phyloP scores from a whole-genome alignment of 2,329 filamentous ascomycete species.

The Alternaria atra region DNA sequence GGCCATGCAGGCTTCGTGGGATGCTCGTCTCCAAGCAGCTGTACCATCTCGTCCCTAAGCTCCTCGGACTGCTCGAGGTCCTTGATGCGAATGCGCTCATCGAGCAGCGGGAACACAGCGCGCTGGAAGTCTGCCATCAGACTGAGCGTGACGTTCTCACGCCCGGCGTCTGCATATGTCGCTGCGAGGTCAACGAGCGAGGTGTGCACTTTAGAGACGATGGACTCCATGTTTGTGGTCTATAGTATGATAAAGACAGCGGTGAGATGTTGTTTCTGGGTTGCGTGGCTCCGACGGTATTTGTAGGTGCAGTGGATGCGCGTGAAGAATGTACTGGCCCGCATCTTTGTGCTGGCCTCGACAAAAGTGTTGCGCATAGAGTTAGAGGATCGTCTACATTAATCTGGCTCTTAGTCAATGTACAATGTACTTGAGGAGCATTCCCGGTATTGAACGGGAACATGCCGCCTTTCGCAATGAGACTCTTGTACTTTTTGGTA shows the following conservation, averaged over 20 bases:
- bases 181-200: constrained; percentile 1
- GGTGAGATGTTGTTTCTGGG: neutral
- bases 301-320: neutral
- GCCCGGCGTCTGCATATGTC: neutral
- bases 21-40: constrained; percentile 3
- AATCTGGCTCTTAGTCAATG: neutral
- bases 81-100: constrained; percentile 7
- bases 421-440: too few species aligned
- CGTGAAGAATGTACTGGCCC: neutral
- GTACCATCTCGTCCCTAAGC: constrained; percentile 1
- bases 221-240: neutral
- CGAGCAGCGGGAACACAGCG: constrained; percentile 5
- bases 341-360: neutral
- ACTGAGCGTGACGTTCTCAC: constrained; percentile 11
- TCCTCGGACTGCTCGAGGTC: constrained; percentile 6
- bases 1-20: constrained; percentile 1
- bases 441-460: too few species aligned
- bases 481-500: too few species aligned
- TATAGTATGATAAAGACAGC: neutral
- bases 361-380: neutral
- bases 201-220: constrained; percentile 2
- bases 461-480: too few species aligned
- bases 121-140: constrained; percentile 9
- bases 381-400: neutral
- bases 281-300: neutral